A percentile compares a stretch with the other conserved stretches of the same genome.
Evolutionary conservation across 345 rosid genomes (phyloP).

Genomic region (Eutrema yunnanense): DNA sequence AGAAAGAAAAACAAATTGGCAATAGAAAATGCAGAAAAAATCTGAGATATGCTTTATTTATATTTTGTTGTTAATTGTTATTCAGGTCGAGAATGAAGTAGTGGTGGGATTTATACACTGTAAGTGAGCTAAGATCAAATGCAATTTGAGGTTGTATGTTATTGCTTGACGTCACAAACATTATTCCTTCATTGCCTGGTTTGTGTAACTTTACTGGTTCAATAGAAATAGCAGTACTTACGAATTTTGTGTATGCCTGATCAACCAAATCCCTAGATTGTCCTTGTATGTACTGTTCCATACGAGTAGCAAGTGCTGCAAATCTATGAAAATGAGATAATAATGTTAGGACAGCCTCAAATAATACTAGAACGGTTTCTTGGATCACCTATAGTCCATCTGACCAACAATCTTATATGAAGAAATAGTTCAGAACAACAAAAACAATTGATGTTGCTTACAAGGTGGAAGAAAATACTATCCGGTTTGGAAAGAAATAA

Average conservation of each 20-base stretch:
- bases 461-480: neutral
- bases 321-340: slow-evolving; percentile 43
- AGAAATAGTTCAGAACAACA: neutral
- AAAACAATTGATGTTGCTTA: neutral
- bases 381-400: neutral
- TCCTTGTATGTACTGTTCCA: slow-evolving; percentile 99
- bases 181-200: neutral
- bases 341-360: slow-evolving; percentile 5
- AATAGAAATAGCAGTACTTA: slow-evolving; percentile 38
- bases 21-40: neutral
- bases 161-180: neutral
- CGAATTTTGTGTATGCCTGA: slow-evolving; percentile 95
- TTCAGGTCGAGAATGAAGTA: neutral
- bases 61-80: neutral
- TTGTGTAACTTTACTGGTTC: neutral
- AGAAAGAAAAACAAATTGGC: neutral
- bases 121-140: slow-evolving; percentile 4
- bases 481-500: neutral
- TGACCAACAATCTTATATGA: neutral
- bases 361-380: neutral
- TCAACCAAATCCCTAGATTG: slow-evolving; percentile 98
- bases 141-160: neutral
- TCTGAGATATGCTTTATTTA: neutral
- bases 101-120: neutral
- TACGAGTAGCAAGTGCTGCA: slow-evolving; percentile 97